Base-by-base conservation (phyloP, 352 stramenopile genomes). In the Plasmopara viticola region DNA sequence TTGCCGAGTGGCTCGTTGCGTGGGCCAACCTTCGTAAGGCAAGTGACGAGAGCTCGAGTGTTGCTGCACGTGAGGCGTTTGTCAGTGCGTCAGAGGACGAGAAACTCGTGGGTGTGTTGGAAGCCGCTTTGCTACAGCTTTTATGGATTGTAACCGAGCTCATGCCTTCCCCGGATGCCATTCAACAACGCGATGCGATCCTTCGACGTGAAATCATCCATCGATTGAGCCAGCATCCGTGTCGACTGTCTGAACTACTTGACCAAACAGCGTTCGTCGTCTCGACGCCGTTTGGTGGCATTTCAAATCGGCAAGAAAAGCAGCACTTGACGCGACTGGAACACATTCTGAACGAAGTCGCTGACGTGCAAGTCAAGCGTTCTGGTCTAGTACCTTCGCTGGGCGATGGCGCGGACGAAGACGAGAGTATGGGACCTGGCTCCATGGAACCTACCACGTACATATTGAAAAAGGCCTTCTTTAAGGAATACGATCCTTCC, bases 161-260 rank as follows among this genome's bases (percentile, higher is more conserved):
- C 5, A 87, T 82, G 7, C 72, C 77, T 3, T 74, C 79, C 4
- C 62, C 80, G 13, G 64, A 84, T 30, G 70, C 67, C 13, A 86
- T 90, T 48, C 64, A 89, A 35, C 60, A 74, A 31, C 60, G 59
- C 31, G 80, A 86, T 34, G 75, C 64, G 13, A 75, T 84, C 30
- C 68, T 97, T 33, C 78, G 86, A 8, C 72, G 89, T 15, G 86
- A 97, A 51, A 76, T 97, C 43, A 74, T 97, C 4, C 89, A 97
- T 62, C 70, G 81, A 1, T 51, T 96, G 20, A 78, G 74, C 14
- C 69, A 87, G 48, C 68, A 87, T 10, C 75, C 82, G n/a, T 90
- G 72, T 17, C 65, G 74, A 12, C 48, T 87, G 14, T 94, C 83
- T 1, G 74, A 90, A 39, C 53, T 94, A 18, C 67, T 90, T 7